These are phyloP conservation scores for Tetrastigma voinierianum DNA, from an alignment of 164 flowering plant genomes.

Conservation along the genomic window DNA sequence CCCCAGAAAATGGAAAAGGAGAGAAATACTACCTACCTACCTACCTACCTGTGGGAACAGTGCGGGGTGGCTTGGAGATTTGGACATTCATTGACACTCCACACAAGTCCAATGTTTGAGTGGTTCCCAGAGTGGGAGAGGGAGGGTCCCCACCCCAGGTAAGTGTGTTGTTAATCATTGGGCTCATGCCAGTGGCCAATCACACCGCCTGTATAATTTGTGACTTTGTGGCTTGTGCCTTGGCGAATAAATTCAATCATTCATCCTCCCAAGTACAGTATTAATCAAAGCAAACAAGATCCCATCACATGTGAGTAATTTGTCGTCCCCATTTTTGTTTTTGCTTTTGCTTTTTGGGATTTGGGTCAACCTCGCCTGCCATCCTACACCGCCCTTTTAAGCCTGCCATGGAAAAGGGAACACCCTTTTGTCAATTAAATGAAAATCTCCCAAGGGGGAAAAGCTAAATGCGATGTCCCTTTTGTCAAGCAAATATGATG, in stretches of 20 bases:
- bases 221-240: no score
- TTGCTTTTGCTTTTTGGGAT: constrained; percentile 12
- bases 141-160: constrained; percentile 30
- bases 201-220: no score
- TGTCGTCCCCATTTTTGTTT: constrained; percentile 23
- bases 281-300: constrained; percentile 12
- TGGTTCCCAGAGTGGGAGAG: no score
- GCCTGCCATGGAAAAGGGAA: constrained; percentile 14
- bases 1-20: no score
- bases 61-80: no score
- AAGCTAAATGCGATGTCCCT: no score
- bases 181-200: no score
- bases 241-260: constrained; percentile 27
- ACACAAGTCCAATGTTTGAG: constrained; percentile 13
- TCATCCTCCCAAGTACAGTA: constrained; percentile 23
- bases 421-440: constrained; percentile 7
- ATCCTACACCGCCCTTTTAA: constrained; percentile 8
- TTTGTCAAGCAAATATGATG: constrained; percentile 1
- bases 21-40: no score
- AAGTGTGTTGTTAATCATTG: no score
- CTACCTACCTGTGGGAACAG: constrained; percentile 7
- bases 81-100: no score
- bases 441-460: neutral
- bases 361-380: constrained; percentile 19
- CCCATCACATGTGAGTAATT: constrained; percentile 15